Conservation (phyloP, 345 rosid species). For the Pugionium cornutum region DNA sequence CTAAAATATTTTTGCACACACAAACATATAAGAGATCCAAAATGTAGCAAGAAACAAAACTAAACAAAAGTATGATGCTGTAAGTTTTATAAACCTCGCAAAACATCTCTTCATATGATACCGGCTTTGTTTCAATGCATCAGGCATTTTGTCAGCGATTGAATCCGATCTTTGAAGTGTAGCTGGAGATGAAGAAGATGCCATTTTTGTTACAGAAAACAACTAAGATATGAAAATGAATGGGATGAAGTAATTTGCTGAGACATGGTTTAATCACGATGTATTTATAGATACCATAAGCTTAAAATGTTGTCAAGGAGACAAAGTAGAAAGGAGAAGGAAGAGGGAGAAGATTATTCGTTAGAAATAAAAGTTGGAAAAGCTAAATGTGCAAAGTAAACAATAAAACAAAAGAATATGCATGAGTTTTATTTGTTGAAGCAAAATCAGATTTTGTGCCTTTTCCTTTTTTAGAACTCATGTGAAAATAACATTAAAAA, state of each 20-base stretch:
- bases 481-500: constrained; percentile 28
- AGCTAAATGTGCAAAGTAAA: constrained; percentile 25
- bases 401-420: constrained; percentile 23
- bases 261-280: constrained; percentile 23
- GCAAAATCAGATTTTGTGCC: constrained; percentile 37
- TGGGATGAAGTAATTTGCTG: constrained; percentile 30
- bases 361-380: constrained; percentile 44
- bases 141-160: constrained; percentile 83
- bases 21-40: constrained; percentile 6
- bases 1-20: constrained; percentile 37
- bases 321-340: constrained; percentile 22
- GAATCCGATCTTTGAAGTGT: constrained; percentile 60
- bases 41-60: background rate
- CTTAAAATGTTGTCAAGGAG: background rate
- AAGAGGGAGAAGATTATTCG: constrained; percentile 53
- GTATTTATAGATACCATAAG: constrained; percentile 20
- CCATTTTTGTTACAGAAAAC: constrained; percentile 38
- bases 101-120: constrained; percentile 82
- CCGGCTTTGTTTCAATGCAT: constrained; percentile 73
- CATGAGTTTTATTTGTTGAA: constrained; percentile 24
- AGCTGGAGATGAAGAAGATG: constrained; percentile 38
- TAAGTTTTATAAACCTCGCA: constrained; percentile 48
- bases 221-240: constrained; percentile 16
- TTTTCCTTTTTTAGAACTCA: constrained; percentile 32
- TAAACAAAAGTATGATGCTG: background rate